These are phyloP conservation scores for Rhytidhysteron rufulum DNA, from an alignment of 2,329 filamentous ascomycete genomes.

Conservation along the genomic window DNA sequence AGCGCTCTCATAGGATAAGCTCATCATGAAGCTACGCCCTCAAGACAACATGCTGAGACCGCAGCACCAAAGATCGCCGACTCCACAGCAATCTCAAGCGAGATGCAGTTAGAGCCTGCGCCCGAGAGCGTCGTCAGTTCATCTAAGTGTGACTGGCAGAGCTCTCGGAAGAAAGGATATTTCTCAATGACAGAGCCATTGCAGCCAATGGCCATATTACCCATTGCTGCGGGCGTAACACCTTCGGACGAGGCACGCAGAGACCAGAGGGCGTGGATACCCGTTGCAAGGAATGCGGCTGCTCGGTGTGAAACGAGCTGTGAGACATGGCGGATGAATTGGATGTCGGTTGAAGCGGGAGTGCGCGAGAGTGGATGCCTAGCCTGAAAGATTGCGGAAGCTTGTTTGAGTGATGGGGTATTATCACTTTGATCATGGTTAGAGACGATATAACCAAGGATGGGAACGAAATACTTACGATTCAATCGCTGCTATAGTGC, in stretches of 20 bases:
- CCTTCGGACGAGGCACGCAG: constrained; percentile 51
- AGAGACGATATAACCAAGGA: neutral
- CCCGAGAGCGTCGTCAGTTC: constrained; percentile 46
- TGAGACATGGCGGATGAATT: constrained; percentile 52
- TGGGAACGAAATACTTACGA: constrained; percentile 15
- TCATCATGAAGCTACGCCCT: constrained; percentile 16
- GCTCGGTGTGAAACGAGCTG: constrained; percentile 56
- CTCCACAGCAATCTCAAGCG: constrained; percentile 66
- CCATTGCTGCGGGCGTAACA: constrained; percentile 29
- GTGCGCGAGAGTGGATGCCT: constrained; percentile 47
- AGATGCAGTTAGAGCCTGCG: constrained; percentile 46
- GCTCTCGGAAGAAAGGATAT: constrained; percentile 64
- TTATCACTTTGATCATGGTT: constrained; percentile 29
- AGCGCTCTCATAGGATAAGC: neutral
- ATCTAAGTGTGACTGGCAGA: constrained; percentile 62
- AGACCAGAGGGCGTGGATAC: constrained; percentile 60
- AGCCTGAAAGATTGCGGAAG: constrained; percentile 47
- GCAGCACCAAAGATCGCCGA: constrained; percentile 73
- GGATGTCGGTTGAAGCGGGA: constrained; percentile 48
- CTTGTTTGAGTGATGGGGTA: constrained; percentile 35
- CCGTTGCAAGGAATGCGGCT: constrained; percentile 59
- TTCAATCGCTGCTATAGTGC: constrained; percentile 56
- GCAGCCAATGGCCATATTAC: constrained; percentile 59
- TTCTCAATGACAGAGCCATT: constrained; percentile 78
- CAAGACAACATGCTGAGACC: constrained; percentile 53